These are phyloP conservation scores for Citrus hindsii DNA, from an alignment of 345 rosid species.

Conservation along the genomic window DNA sequence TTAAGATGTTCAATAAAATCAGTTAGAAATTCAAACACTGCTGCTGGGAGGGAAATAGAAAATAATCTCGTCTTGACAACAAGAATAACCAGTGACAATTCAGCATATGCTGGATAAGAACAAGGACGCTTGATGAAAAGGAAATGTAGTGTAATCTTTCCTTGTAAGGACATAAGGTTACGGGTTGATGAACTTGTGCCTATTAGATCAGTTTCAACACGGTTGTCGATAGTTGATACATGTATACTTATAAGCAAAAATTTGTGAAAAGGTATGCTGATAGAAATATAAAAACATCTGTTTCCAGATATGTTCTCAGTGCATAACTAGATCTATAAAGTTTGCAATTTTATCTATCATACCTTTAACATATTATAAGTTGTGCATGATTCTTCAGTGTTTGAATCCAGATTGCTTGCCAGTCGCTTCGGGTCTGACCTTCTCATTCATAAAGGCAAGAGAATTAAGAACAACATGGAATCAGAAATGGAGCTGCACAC, in stretches of 20 bases:
- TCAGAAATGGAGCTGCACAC: background rate
- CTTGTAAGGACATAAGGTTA: background rate
- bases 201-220: background rate
- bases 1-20: background rate
- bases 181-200: background rate
- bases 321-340: too few species aligned
- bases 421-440: slow-evolving; percentile 50
- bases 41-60: background rate
- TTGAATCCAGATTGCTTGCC: slow-evolving; percentile 31
- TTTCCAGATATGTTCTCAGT: too few species aligned
- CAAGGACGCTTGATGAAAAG: background rate
- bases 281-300: too few species aligned
- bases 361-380: slow-evolving; percentile 61
- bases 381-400: slow-evolving; percentile 55
- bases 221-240: background rate
- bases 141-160: background rate
- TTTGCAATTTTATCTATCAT: background rate
- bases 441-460: background rate
- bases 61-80: background rate
- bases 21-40: background rate
- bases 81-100: background rate
- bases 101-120: background rate
- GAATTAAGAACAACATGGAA: background rate
- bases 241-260: too few species aligned
- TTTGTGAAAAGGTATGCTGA: too few species aligned